Evolutionary conservation across 371 early-diverging fungal species (phyloP), one percentile per base, ranked within the genome.

Genomic region (Mortierella sp.): DNA sequence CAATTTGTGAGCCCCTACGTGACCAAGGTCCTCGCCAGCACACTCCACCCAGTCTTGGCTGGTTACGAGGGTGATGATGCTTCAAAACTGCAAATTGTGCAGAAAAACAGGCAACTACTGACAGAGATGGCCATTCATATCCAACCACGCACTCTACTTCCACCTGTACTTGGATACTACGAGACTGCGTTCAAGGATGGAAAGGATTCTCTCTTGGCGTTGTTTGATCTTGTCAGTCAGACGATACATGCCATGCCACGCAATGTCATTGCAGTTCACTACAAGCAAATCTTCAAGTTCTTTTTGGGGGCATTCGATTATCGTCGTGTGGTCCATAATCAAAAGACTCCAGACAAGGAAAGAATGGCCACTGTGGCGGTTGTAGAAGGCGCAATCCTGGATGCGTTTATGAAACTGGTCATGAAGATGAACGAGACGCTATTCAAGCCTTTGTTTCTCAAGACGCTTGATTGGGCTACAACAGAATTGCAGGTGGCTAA

Each of bases 391-490:
- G 65, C 87, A 1, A 81, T 91, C 31, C 85, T 96, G 31, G 73
- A 82, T 12, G 87, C 94, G 10, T 94, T 96, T 71, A 74, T 94
- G 80, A 86, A 89, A 54, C 67, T 95, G 55, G 91, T 94, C 9
- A 87, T 96, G 87, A 94, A 93, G 83, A 81, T 97, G 70, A 96
- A 95, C 81, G 98, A 97, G 78, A 90, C 89, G 3, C 80, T 93
- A 58, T 98, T 98, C 93, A 93, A 92, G 71, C 97, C 97, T 8
- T 68, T 97, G 73, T 96, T 93, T 86, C 84, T 95, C 67, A 93
- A 93, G 82, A 72, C 94, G 21, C 84, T 94, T 43, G 94, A 95
- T 49, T 98, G 98, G 98, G 94, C 95, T 3, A 91, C 90, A 5
- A 80, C 85, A 55, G 90, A 89, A 61, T 63, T 84, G 50, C 76